Base-by-base conservation (phyloP, 1,284 basidiomycete species). In the Ceratorhiza oryzae-sativae region DNA sequence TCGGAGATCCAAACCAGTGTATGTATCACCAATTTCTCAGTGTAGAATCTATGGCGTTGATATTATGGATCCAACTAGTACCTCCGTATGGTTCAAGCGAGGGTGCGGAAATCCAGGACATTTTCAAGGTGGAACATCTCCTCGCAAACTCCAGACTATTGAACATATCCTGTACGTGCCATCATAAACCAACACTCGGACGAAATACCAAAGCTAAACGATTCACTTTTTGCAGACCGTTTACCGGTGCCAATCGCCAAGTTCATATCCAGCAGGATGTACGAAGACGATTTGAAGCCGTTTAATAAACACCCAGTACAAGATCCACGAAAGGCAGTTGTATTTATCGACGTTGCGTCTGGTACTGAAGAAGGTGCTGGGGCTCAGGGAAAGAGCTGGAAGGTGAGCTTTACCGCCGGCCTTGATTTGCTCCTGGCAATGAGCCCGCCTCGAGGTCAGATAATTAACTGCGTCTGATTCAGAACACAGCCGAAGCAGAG, bases 1-100 rank as follows among this genome's bases (percentile, higher is more conserved):
- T 92, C 79, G 90, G 91, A 9, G 90, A 92, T 81, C 82, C 90
- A 75, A 89, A 87, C 76, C 91, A 93, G 81, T 83, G 91, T 92
- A 75, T 78, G 82, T 81, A 41, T 8, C 36, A 36, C 2, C 25
- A 39, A 2, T 30, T 49, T 8, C 42, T 8, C 42, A 8, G 13
- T 39, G 13, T 13, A 6, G 6, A 39, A 39, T 5, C 36, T 39
- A 25, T 36, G 25, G 25, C 10, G 39, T 27, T 41, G 41, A 39
- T 72, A 62, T 48, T 23, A 8, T 65, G 55, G 48, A 18, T 55
- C 8, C 72, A 32, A 53, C 18, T 62, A 87, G 86, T 87, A 71
- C 82, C 85, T 15, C 86, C 86, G 1, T 83, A 80, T 77, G 85
- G 84, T 15, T 79, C 81, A 73, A 85, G 85, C 15, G 76, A 82